Evolutionary conservation across 2,329 filamentous ascomycete genomes (phyloP), one percentile per base, ranked within the genome.

Genomic region (Sordariomycetes sp.): DNA sequence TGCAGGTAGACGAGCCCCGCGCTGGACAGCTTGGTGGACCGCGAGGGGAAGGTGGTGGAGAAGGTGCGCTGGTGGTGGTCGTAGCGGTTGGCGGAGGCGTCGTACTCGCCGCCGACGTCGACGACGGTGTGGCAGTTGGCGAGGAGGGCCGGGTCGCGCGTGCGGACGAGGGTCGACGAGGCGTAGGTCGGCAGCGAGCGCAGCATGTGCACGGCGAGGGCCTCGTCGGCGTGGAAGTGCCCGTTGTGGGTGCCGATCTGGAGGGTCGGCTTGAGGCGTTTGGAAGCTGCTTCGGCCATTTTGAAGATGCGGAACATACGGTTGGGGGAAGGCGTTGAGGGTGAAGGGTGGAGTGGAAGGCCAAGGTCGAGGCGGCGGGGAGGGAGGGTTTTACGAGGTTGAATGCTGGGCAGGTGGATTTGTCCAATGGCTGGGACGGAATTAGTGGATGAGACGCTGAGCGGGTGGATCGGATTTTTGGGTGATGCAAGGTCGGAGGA

Each of bases 151-250:
- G 90, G 85, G 72, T 99, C 91, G 67, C 94, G 89, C 54, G 92
- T 96, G 65, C 94, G 91, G 55, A 96, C 79, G 51, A 99, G 87
- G 51, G 79, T 71, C 28, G 90, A 86, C 64, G 80, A 75, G 59
- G 79, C 72, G 78, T 97, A 99, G 60, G 86, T 76, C 24, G 94
- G 93, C 20, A 97, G 87, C 59, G 88, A 82, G 63, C 91, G 90
- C 65, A 99, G 88, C 79, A 99, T 90, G 79, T 96, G 91, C 63
- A 99, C 92, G 60, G 94, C 94, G 51, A 99, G 85, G 61, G 94
- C 93, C 77, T 99, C 94, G 73, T 99, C 94, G 71, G 94, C 94
- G 77, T 99, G 94, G 81, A 99, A 99, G 79, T 97, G 91, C 65
- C 94, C 94, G 76, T 88, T 97, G 82, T 99, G 94, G 34, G 94